phyloP scores from a whole-genome alignment of 208 protist genomes.

The Crithidia fasciculata region DNA sequence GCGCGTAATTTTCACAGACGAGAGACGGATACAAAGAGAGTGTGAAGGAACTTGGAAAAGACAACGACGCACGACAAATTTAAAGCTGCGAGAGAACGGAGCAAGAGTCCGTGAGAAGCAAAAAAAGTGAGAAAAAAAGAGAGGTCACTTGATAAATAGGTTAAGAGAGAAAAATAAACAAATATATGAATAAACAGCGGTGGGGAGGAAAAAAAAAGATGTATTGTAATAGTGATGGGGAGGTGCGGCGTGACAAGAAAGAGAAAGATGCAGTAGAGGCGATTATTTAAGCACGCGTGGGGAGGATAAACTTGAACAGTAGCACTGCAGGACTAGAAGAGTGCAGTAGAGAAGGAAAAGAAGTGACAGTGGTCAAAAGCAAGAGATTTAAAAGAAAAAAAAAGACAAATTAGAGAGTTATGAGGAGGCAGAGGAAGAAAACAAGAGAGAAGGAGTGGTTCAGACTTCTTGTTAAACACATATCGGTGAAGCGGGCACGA shows the following conservation, averaged over 20 bases:
- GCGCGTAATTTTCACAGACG: too few relatives aligned
- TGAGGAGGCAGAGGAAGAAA: neutral
- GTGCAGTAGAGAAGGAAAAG: neutral
- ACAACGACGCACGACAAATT: too few relatives aligned
- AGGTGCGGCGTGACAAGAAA: neutral
- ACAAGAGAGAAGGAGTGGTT: neutral
- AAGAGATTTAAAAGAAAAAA: neutral
- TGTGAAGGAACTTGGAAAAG: too few relatives aligned
- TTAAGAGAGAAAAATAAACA: neutral
- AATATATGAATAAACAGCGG: neutral
- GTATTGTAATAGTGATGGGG: neutral
- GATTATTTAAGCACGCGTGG: conserved; percentile 5
- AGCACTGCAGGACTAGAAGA: too few relatives aligned
- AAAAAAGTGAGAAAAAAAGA: neutral
- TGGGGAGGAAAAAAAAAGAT: conserved; percentile 13
- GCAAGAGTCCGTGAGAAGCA: neutral
- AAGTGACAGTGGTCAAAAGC: neutral
- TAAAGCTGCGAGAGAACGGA: conserved; percentile 1
- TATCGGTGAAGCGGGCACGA: too few relatives aligned
- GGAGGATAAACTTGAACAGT: neutral
- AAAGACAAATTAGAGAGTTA: neutral
- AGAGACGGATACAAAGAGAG: too few relatives aligned
- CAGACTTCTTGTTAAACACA: too few relatives aligned
- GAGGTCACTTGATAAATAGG: neutral
- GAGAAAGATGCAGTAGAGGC: conserved; percentile 3